Percentiles rank a stretch among this genome's conserved stretches.
phyloP scores from a whole-genome alignment of 768 basidiomycete genomes.

The Lactifluus pinguis region DNA sequence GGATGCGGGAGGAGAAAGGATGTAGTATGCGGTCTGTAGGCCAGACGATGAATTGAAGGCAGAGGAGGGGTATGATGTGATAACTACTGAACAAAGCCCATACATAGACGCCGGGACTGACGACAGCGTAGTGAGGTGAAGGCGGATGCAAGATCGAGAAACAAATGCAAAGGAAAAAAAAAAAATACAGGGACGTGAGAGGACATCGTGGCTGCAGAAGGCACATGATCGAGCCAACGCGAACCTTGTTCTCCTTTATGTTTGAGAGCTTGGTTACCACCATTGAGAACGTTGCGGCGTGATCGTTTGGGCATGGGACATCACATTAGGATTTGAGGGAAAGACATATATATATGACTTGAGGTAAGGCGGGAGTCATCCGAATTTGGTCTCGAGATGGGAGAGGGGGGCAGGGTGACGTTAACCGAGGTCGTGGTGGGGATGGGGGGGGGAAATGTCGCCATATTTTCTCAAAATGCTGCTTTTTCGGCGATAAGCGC shows the following conservation, averaged over 20 bases:
- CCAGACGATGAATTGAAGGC: background rate
- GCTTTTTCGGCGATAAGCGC: conserved; percentile 9
- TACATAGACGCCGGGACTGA: background rate
- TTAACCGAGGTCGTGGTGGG: background rate
- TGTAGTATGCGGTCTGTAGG: background rate
- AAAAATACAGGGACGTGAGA: background rate
- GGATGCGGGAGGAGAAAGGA: background rate
- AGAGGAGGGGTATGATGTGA: conserved; percentile 1
- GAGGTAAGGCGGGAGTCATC: background rate
- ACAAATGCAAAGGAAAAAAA: background rate
- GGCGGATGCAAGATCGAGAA: background rate
- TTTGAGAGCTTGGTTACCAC: background rate
- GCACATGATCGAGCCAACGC: background rate
- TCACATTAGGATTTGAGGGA: background rate
- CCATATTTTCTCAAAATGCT: background rate
- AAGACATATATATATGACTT: background rate
- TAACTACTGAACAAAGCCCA: background rate
- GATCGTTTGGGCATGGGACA: background rate
- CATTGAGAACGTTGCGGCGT: background rate
- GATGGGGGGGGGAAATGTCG: background rate
- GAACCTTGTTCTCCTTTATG: background rate
- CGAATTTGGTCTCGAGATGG: background rate
- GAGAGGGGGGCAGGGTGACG: background rate
- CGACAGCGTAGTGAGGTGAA: background rate
- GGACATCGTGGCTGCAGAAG: background rate